Conservation (phyloP, 31 red algal genomes). For the Porphyra umbilicalis region DNA sequence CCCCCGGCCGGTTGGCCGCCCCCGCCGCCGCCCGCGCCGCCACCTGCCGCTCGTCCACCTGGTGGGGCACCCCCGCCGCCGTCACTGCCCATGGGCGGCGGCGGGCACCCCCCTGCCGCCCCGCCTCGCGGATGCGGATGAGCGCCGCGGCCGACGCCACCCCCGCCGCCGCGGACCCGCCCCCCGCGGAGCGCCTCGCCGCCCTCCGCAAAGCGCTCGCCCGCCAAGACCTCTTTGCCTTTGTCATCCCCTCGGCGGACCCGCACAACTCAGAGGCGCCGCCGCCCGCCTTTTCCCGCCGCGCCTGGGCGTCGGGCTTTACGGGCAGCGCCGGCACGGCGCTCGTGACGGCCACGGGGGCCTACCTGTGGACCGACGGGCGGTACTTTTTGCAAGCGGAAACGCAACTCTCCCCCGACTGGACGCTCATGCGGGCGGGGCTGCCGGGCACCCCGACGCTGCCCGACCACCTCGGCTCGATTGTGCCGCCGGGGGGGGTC, state of each 20-base stretch:
- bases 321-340: conserved; percentile 87
- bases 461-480: conserved; percentile 31
- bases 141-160: background rate
- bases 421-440: conserved; percentile 67
- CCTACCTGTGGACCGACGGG: conserved; percentile 90
- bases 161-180: background rate
- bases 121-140: background rate
- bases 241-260: conserved; percentile 77
- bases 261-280: conserved; percentile 92
- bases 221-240: conserved; percentile 32
- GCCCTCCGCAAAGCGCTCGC: conserved; percentile 38
- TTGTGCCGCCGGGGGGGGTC: conserved; percentile 16
- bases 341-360: conserved; percentile 49
- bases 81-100: background rate
- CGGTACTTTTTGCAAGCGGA: conserved; percentile 94
- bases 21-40: background rate
- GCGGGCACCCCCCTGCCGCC: background rate
- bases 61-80: background rate
- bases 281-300: conserved; percentile 49
- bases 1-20: background rate
- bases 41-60: background rate
- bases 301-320: conserved; percentile 82
- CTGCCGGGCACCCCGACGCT: background rate
- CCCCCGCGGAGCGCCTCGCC: conserved; percentile 21
- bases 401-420: conserved; percentile 52